Conservation (phyloP, 768 basidiomycete genomes). For the Termitomyces sp. region DNA sequence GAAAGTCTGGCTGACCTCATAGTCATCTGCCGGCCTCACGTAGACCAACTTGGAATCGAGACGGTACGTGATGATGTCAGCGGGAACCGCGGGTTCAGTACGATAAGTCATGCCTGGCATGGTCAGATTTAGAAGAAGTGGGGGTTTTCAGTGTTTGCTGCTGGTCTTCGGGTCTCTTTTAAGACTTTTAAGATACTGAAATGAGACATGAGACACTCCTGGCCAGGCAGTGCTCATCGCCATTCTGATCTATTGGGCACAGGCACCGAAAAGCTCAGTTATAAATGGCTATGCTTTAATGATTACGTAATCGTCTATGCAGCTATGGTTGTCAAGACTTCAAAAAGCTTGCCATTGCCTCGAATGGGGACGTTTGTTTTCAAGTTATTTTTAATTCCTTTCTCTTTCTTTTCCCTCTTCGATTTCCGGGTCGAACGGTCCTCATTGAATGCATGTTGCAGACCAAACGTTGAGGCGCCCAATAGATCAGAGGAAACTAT, state of each 20-base stretch:
- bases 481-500: constrained; percentile 31
- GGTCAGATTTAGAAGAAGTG: background rate
- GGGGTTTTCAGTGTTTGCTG: background rate
- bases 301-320: background rate
- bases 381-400: constrained; percentile 6
- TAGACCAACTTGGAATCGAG: constrained; percentile 39
- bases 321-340: constrained; percentile 31
- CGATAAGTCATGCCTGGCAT: constrained; percentile 18
- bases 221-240: too few species aligned
- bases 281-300: too few species aligned
- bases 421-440: constrained; percentile 32
- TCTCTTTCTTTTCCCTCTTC: constrained; percentile 24
- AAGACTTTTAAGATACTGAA: too few species aligned
- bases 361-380: background rate
- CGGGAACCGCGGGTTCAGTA: constrained; percentile 18
- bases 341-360: constrained; percentile 29
- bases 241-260: too few species aligned
- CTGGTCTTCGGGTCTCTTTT: background rate
- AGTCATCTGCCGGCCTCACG: constrained; percentile 37
- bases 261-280: too few species aligned
- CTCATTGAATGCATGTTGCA: constrained; percentile 43
- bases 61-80: constrained; percentile 49
- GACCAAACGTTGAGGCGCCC: constrained; percentile 38
- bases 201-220: too few species aligned
- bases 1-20: constrained; percentile 28